phyloP scores from a whole-genome alignment of 371 early-diverging fungal species.

The Antonospora locustae region DNA sequence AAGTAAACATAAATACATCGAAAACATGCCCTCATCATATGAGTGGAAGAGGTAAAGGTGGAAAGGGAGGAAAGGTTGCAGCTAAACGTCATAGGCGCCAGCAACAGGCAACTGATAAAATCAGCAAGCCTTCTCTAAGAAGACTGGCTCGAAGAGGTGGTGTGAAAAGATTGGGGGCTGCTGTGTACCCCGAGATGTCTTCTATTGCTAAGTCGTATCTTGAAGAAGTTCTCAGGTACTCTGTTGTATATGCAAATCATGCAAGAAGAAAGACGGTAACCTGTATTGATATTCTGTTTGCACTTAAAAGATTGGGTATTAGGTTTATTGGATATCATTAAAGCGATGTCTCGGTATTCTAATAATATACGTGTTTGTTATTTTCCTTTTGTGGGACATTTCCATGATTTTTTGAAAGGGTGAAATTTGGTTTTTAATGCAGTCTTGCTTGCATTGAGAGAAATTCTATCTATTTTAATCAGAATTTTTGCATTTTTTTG shows the following conservation, averaged over 20 bases:
- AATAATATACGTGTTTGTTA: no score
- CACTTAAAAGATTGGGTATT: constrained; percentile 88
- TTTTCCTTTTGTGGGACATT: no score
- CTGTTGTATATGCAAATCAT: constrained; percentile 94
- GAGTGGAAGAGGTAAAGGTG: constrained; percentile 86
- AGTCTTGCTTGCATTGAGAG: no score
- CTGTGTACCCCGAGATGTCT: constrained; percentile 94
- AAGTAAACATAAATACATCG: no score
- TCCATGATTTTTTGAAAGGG: no score
- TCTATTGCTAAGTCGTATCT: constrained; percentile 85
- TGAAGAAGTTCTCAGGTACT: constrained; percentile 85
- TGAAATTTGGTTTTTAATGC: no score
- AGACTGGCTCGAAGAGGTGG: constrained; percentile 99
- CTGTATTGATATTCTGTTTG: constrained; percentile 75
- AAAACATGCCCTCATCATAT: no score
- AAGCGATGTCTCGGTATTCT: no score
- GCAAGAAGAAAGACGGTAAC: constrained; percentile 98
- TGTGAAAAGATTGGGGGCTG: constrained; percentile 96
- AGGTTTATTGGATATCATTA: constrained; percentile 56
- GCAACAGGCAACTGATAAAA: constrained; percentile 58
- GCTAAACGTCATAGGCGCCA: constrained; percentile 86
- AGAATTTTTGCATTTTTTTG: no score
- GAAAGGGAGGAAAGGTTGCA: constrained; percentile 87
- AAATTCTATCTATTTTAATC: no score
- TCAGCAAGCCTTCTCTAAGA: constrained; percentile 98